Conservation (phyloP, 1,284 basidiomycete genomes). For the Malassezia equina region DNA sequence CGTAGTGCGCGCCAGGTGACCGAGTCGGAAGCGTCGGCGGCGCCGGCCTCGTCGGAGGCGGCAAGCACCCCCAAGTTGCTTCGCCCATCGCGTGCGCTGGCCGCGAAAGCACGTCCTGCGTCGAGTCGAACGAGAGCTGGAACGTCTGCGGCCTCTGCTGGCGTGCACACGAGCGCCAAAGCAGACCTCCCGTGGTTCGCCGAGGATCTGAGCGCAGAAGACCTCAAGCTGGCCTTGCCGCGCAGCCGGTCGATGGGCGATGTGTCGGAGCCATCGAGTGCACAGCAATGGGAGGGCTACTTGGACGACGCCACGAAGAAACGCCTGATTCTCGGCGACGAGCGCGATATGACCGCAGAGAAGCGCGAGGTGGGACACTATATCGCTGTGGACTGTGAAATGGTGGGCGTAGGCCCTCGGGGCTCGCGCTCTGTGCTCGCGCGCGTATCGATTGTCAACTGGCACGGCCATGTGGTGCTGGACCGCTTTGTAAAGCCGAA, state of each 20-base stretch:
- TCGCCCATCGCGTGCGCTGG: neutral
- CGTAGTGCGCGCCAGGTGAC: neutral
- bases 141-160: neutral
- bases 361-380: conserved; percentile 51
- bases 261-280: neutral
- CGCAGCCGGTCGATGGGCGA: conserved; percentile 18
- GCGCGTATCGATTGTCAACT: conserved; percentile 84
- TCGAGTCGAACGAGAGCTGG: neutral
- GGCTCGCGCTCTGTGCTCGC: conserved; percentile 75
- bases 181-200: conserved; percentile 37
- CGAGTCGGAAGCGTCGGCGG: neutral
- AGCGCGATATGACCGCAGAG: conserved; percentile 16
- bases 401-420: conserved; percentile 83
- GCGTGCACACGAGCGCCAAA: neutral
- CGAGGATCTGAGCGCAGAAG: conserved; percentile 38
- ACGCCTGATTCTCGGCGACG: conserved; percentile 29
- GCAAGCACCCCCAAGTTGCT: neutral
- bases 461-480: conserved; percentile 66
- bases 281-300: conserved; percentile 29
- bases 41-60: too few relatives aligned
- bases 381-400: conserved; percentile 84
- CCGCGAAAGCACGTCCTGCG: neutral
- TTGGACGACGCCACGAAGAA: conserved; percentile 27
- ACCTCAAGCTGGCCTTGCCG: conserved; percentile 29
- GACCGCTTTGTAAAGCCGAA: conserved; percentile 80